A percentile compares a stretch with the other conserved stretches of the same genome.
Evolutionary conservation across 352 stramenopile genomes (phyloP).

Genomic region (Phytopythium cucurbitacearum): DNA sequence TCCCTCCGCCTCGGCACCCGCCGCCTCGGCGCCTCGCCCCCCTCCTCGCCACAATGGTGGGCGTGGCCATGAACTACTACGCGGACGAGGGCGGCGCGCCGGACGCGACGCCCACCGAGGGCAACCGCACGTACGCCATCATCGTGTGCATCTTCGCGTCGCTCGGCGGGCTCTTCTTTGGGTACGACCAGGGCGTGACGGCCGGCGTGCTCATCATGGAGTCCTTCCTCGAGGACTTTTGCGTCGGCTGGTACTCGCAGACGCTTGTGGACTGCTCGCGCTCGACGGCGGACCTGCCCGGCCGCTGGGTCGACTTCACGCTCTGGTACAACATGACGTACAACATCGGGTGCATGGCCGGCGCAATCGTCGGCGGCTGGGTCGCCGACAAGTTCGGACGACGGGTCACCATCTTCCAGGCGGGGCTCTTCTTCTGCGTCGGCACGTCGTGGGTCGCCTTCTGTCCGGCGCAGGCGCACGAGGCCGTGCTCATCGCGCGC

Average conservation of each 20-base stretch:
- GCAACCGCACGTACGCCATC: constrained; percentile 36
- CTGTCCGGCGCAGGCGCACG: constrained; percentile 22
- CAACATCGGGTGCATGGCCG: constrained; percentile 46
- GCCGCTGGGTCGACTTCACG: constrained; percentile 44
- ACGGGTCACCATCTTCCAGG: constrained; percentile 36
- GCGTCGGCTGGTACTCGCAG: constrained; percentile 32
- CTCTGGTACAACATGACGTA: constrained; percentile 54
- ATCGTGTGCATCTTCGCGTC: constrained; percentile 37
- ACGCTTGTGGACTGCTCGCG: constrained; percentile 31
- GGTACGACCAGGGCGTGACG: constrained; percentile 34
- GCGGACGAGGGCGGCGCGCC: constrained; percentile 17
- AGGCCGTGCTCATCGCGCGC: constrained; percentile 26
- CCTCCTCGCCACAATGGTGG: constrained; percentile 13
- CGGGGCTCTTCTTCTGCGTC: constrained; percentile 32
- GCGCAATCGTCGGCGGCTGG: constrained; percentile 28
- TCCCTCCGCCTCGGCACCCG: too few relatives aligned
- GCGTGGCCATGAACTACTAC: constrained; percentile 35
- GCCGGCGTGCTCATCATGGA: constrained; percentile 34
- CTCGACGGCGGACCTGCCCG: constrained; percentile 20
- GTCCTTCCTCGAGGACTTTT: constrained; percentile 46
- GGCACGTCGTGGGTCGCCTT: constrained; percentile 37
- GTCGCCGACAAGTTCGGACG: constrained; percentile 38
- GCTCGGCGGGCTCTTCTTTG: constrained; percentile 34
- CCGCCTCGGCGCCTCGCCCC: too few relatives aligned
- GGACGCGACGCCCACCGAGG: constrained; percentile 32